Base-by-base conservation (phyloP, 1,284 basidiomycete genomes). In the Flammula alnicola region DNA sequence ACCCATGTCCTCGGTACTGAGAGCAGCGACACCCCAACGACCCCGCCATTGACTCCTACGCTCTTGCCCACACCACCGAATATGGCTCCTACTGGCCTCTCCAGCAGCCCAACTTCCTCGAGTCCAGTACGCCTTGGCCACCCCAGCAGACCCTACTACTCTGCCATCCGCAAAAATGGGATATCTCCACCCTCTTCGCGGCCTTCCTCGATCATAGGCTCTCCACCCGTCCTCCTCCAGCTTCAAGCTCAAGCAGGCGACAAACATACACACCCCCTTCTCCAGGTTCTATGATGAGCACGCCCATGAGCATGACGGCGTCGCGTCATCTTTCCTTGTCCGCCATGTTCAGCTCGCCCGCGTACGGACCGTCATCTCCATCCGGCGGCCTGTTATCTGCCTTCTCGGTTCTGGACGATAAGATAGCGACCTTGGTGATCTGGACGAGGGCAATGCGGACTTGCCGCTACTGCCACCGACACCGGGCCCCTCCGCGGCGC, bases 131-230 rank as follows among this genome's bases (percentile, higher is more conserved):
- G 74, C 10, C 67, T 83, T 25, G 81, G 81, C 2, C 76, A 77
- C 51, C 78, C 81, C 7, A 74, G 61, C 47, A 72, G 82, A n/a
- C 82, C 82, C 7, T 79, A 83, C 51, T 84, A 84, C 62, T 77
- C 78, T 20, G 84, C 78, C 40, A 86, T 86, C 45, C 78, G 83
- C 44, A 78, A 77, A 60, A 75, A 80, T 57, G 56, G 57, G 14
- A 49, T 52, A 20, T 57, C 59, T n/a, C 54, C 48, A 27, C 50
- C 49, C 14, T 43, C 50, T 4, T 48, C 50, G 2, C 54, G 53
- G 12, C 51, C 59, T 17, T 41, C 59, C 1, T 54, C 59, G 20
- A 17, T 50, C 22, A 50, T 31, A 16, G 47, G 52, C 2, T 43
- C 55, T 29, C 33, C 41, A 10, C 22, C 3, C 5, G 14, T 2